Evolutionary conservation across 495 filamentous ascomycete species (phyloP), one percentile per base, ranked within the genome.

Genomic region (Penicillium subrubescens): DNA sequence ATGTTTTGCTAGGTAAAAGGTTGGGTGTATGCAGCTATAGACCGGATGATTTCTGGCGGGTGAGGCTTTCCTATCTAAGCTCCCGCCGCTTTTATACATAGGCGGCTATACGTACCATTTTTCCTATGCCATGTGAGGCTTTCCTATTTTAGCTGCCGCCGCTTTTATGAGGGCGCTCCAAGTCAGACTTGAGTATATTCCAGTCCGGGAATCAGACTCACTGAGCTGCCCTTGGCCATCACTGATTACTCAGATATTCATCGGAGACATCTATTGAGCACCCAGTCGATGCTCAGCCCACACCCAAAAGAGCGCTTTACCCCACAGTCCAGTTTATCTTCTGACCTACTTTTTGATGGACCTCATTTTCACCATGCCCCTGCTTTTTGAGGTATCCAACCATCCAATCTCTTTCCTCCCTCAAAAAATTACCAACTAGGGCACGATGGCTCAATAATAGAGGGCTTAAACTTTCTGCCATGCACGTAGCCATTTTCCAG

Each of bases 161-260:
- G 62, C 65, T 68, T 70, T 67, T 65, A 58, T 53, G 65, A 67
- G 59, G 67, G 63, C 60, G 62, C 68, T 67, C 65, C 65, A 65
- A 65, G 61, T 71, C 65, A 67, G 68, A 56, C 68, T 67, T 8
- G 8, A 27, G 25, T 27, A 27, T 27, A 27, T 27, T 27, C 25
- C 25, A 2, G 25, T 27, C 31, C 31, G 31, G 31, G 31, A 6
- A 6, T 33, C 31, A 33, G 31, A 33, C 31, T 33, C 31, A 33
- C 31, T 33, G 31, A 33, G 31, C 31, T 33, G 31, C 33, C 33
- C 35, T 37, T 11, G 14, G 10, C 35, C 10, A 37, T 37, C 35
- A 33, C 31, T 37, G 10, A 37, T 37, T 37, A 37, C 35, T 37
- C 10, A 12, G 35, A 37, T 8, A 37, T 37, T 37, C 12, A 37